Evolutionary conservation across 768 basidiomycete species (phyloP).

Genomic region (Pleurotus giganteus): DNA sequence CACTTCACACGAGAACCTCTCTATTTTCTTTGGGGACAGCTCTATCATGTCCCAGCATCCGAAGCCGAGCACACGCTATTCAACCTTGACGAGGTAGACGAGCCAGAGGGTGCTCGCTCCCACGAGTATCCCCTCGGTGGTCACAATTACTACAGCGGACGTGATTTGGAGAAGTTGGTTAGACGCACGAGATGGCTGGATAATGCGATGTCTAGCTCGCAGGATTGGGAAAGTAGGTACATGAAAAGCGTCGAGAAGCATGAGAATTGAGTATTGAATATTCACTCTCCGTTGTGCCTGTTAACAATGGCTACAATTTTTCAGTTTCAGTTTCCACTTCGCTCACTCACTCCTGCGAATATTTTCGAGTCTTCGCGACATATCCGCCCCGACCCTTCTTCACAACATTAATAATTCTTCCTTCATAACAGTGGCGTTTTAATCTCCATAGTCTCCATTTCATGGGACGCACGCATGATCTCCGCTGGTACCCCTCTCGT

Average conservation of each 20-base stretch:
- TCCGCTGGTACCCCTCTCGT: too few relatives aligned
- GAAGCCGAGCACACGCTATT: conserved; percentile 50
- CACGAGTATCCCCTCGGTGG: conserved; percentile 49
- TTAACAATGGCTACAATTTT: background rate
- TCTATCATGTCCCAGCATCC: conserved; percentile 44
- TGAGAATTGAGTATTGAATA: background rate
- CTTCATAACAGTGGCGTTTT: too few relatives aligned
- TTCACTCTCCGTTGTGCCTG: background rate
- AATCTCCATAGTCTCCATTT: too few relatives aligned
- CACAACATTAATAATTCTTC: too few relatives aligned
- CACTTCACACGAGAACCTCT: conserved; percentile 49
- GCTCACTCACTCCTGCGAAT: too few relatives aligned
- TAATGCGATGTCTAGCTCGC: conserved; percentile 26
- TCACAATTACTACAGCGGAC: conserved; percentile 61
- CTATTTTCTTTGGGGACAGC: conserved; percentile 44
- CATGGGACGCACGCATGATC: too few relatives aligned
- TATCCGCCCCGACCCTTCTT: too few relatives aligned
- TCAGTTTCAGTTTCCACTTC: too few relatives aligned
- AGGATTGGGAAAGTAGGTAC: conserved; percentile 47
- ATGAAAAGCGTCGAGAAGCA: background rate
- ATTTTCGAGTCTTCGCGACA: too few relatives aligned
- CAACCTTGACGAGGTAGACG: conserved; percentile 23
- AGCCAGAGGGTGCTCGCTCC: conserved; percentile 14
- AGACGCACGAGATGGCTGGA: conserved; percentile 43
- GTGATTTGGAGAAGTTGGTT: conserved; percentile 47